Percentiles rank a stretch among this genome's conserved stretches.
phyloP scores from a whole-genome alignment of 148 eudicot species.

The Persicaria maculosa region DNA sequence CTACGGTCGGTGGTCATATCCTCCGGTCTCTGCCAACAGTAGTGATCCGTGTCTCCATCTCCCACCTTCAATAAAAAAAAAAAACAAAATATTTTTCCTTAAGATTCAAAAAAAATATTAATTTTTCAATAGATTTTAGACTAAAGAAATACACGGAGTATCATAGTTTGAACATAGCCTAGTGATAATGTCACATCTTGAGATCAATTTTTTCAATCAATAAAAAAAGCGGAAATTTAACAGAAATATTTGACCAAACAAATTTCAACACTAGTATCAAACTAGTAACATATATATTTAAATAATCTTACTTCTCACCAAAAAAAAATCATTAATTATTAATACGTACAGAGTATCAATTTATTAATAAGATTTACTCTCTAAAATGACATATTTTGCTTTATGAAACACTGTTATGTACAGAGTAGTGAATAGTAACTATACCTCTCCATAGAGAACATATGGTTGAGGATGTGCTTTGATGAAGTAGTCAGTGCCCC shows the following conservation, averaged over 20 bases:
- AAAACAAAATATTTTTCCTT: neutral
- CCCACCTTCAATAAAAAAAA: slow-evolving; percentile 51
- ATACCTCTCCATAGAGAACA: slow-evolving; percentile 97
- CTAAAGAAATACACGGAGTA: no score
- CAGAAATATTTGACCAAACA: slow-evolving; percentile 5
- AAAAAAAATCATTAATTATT: neutral
- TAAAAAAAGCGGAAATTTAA: slow-evolving; percentile 7
- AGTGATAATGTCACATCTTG: slow-evolving; percentile 1
- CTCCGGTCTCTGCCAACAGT: slow-evolving; percentile 99
- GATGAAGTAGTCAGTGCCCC: slow-evolving; percentile 97
- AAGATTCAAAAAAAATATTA: neutral
- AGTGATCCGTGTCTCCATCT: slow-evolving; percentile 93
- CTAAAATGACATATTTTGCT: no score
- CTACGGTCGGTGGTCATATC: slow-evolving; percentile 87
- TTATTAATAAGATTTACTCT: neutral
- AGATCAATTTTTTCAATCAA: neutral
- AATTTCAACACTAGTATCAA: neutral
- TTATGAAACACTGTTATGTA: neutral
- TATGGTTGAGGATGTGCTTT: slow-evolving; percentile 90
- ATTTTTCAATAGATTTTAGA: neutral
- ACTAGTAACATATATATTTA: neutral
- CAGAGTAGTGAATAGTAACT: no score
- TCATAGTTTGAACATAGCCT: neutral
- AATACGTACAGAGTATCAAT: no score
- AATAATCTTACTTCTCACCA: neutral